phyloP scores from a whole-genome alignment of 1,139 yeast genomes.

The Hyphopichia wangnamkhiaoensis region DNA sequence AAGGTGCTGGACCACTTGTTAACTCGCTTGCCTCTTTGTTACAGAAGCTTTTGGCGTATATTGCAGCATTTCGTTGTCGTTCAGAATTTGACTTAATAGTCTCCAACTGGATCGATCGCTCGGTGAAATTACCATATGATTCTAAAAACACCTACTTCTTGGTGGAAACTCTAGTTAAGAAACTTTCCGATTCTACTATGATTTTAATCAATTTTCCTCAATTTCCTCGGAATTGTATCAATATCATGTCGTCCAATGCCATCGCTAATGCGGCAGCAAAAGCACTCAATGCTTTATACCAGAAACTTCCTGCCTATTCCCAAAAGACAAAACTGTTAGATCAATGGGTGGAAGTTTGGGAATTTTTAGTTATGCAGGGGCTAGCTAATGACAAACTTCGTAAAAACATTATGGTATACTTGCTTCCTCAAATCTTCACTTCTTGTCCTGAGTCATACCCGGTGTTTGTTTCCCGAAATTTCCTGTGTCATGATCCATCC shows the following conservation, averaged over 20 bases:
- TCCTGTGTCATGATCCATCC: conserved; percentile 22
- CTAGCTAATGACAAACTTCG: conserved; percentile 33
- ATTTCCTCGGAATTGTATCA: conserved; percentile 48
- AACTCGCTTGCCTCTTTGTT: conserved; percentile 67
- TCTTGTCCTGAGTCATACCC: conserved; percentile 34
- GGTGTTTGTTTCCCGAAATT: conserved; percentile 32
- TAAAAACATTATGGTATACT: conserved; percentile 55
- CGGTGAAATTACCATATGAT: conserved; percentile 45
- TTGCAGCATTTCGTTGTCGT: conserved; percentile 17
- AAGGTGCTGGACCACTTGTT: conserved; percentile 68
- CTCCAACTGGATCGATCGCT: conserved; percentile 44
- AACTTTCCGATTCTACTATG: conserved; percentile 32
- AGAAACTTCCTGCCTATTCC: conserved; percentile 23
- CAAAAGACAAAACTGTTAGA: conserved; percentile 13
- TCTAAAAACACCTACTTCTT: conserved; percentile 62
- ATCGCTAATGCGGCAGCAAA: conserved; percentile 71
- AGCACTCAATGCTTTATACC: conserved; percentile 50
- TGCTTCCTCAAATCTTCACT: conserved; percentile 64
- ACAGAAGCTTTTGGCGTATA: conserved; percentile 46
- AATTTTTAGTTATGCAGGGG: conserved; percentile 34
- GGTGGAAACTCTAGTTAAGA: conserved; percentile 55
- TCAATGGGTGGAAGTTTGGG: conserved; percentile 60
- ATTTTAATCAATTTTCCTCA: conserved; percentile 45
- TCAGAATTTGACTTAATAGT: conserved; percentile 19
- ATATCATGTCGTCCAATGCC: conserved; percentile 55